Evolutionary conservation across 179 eudicot genomes (phyloP).

Genomic region (Amaranthus tricolor): DNA sequence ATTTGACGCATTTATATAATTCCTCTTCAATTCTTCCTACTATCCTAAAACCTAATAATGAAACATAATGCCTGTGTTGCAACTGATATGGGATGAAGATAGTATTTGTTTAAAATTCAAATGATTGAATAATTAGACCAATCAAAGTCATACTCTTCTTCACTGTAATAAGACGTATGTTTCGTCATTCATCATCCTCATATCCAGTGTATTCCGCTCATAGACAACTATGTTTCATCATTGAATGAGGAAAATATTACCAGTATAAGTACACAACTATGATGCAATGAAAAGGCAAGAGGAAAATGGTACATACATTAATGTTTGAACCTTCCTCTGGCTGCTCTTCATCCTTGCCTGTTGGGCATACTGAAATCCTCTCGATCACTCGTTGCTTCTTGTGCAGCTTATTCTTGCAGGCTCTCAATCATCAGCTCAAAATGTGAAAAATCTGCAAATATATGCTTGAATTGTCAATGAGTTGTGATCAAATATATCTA

Average conservation of each 20-base stretch:
- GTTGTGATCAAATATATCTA: neutral
- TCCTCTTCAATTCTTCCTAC: too few species aligned
- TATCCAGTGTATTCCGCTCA: too few species aligned
- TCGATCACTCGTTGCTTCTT: constrained; percentile 11
- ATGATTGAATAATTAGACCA: too few species aligned
- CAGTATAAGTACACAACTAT: neutral
- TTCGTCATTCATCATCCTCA: constrained; percentile 22
- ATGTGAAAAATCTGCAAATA: constrained; percentile 55
- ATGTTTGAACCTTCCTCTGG: constrained; percentile 16
- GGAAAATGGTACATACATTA: constrained; percentile 19
- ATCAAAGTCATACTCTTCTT: too few species aligned
- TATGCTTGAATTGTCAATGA: neutral
- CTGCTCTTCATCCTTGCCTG: constrained; percentile 21
- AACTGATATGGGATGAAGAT: too few species aligned
- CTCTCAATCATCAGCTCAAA: constrained; percentile 53
- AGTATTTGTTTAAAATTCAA: too few species aligned
- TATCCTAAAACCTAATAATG: too few species aligned
- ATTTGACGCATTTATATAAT: too few species aligned
- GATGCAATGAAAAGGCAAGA: neutral
- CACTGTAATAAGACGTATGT: constrained; percentile 21
- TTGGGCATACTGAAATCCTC: constrained; percentile 15
- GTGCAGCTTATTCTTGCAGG: constrained; percentile 31
- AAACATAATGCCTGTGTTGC: too few species aligned
- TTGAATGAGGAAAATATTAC: neutral
- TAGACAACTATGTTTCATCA: too few species aligned